phyloP scores from a whole-genome alignment of 805 yeast genomes.

The Yarrowia deformans region DNA sequence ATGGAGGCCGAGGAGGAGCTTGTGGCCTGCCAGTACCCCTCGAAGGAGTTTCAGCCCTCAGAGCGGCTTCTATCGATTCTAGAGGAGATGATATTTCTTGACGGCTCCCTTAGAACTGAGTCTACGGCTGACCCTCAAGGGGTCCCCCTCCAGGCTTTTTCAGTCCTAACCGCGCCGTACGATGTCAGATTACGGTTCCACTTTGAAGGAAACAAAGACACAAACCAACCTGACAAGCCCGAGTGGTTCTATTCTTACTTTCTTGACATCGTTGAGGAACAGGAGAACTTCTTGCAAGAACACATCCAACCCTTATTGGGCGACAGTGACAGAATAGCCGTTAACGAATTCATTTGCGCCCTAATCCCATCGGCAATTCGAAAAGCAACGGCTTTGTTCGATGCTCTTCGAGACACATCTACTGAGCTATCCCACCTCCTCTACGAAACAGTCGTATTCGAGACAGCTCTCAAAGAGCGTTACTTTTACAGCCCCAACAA shows the following conservation, averaged over 20 bases:
- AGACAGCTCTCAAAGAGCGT: constrained; percentile 55
- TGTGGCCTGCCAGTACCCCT: constrained; percentile 14
- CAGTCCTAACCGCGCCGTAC: constrained; percentile 57
- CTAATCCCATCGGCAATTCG: constrained; percentile 57
- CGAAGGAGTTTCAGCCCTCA: constrained; percentile 22
- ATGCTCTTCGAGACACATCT: constrained; percentile 51
- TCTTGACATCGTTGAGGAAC: constrained; percentile 49
- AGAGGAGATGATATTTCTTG: constrained; percentile 17
- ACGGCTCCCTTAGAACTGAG: constrained; percentile 14
- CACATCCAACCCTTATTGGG: constrained; percentile 44
- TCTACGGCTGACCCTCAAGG: constrained; percentile 18
- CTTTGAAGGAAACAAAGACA: constrained; percentile 63
- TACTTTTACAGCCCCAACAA: constrained; percentile 58
- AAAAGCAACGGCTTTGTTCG: constrained; percentile 53
- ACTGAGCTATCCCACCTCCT: constrained; percentile 64
- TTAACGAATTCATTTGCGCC: constrained; percentile 57
- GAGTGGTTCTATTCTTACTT: constrained; percentile 70
- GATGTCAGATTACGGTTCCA: constrained; percentile 64
- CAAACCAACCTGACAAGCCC: constrained; percentile 71
- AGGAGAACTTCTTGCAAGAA: constrained; percentile 45
- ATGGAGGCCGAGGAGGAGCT: constrained; percentile 11
- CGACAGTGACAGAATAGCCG: constrained; percentile 46
- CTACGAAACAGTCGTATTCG: constrained; percentile 65
- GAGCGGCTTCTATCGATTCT: constrained; percentile 1
- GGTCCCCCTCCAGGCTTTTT: constrained; percentile 49